phyloP scores from a whole-genome alignment of 805 yeast species.

The Ogataea methylovora region DNA sequence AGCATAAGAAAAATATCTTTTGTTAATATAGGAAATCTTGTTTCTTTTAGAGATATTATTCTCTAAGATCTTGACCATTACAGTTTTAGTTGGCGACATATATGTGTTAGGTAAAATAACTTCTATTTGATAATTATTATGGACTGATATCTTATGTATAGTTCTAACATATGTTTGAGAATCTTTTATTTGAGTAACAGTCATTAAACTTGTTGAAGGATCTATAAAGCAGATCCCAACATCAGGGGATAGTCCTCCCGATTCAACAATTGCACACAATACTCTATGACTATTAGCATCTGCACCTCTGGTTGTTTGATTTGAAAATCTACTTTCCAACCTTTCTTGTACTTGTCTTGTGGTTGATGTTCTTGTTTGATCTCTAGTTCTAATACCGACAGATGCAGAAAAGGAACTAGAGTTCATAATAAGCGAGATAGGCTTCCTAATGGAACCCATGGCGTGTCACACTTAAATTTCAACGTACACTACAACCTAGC shows the following conservation, averaged over 20 bases:
- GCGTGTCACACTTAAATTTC: not conserved
- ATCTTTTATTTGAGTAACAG: conserved; percentile 30
- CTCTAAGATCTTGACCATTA: conserved; percentile 28
- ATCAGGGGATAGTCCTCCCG: conserved; percentile 13
- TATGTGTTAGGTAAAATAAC: conserved; percentile 27
- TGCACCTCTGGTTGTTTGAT: not conserved
- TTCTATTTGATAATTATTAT: conserved; percentile 21
- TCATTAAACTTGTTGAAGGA: conserved; percentile 29
- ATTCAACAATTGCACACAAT: conserved; percentile 16
- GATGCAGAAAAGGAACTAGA: no score
- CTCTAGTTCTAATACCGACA: no score
- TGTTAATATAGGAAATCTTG: conserved; percentile 17
- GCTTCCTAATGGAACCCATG: conserved; percentile 1
- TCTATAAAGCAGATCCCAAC: conserved; percentile 35
- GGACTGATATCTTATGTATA: conserved; percentile 30
- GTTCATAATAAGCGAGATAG: conserved; percentile 3
- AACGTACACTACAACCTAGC: not conserved
- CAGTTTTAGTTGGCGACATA: conserved; percentile 19
- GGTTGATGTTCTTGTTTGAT: not conserved
- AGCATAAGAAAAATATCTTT: conserved; percentile 16
- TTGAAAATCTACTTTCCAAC: no score
- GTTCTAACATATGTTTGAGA: conserved; percentile 40
- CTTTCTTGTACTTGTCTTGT: no score
- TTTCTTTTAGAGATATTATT: conserved; percentile 10
- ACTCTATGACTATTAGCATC: not conserved